phyloP scores from a whole-genome alignment of 306 rosid genomes.

The Oxytropis ochrocephala region DNA sequence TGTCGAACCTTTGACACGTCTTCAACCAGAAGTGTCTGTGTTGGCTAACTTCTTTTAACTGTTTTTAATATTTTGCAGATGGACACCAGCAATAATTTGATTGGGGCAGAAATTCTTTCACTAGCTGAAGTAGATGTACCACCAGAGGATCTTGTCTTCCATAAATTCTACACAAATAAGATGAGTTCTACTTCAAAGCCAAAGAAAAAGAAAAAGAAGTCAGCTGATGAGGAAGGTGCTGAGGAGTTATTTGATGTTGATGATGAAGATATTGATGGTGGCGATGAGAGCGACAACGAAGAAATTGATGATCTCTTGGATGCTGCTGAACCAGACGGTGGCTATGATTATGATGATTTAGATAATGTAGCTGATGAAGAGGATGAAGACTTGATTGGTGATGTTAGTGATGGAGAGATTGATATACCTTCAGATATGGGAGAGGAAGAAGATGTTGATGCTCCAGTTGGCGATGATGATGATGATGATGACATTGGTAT shows the following conservation, averaged over 20 bases:
- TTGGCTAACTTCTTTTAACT: slow-evolving; percentile 21
- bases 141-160: slow-evolving; percentile 93
- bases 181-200: slow-evolving; percentile 54
- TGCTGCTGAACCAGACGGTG: slow-evolving; percentile 53
- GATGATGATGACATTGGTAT: background rate
- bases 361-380: slow-evolving; percentile 63
- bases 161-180: slow-evolving; percentile 78
- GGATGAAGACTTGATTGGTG: slow-evolving; percentile 74
- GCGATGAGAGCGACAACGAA: slow-evolving; percentile 80
- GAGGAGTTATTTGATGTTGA: slow-evolving; percentile 55
- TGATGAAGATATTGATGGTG: slow-evolving; percentile 48
- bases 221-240: slow-evolving; percentile 54
- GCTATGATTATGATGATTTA: slow-evolving; percentile 75
- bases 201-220: slow-evolving; percentile 77
- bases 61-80: slow-evolving; percentile 48
- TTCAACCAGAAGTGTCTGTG: no score
- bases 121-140: slow-evolving; percentile 85
- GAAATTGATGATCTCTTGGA: slow-evolving; percentile 82
- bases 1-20: no score
- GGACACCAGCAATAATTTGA: slow-evolving; percentile 56
- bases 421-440: slow-evolving; percentile 48
- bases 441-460: slow-evolving; percentile 42
- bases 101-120: slow-evolving; percentile 73
- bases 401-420: slow-evolving; percentile 55
- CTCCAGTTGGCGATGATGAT: slow-evolving; percentile 12